Evolutionary conservation across 805 yeast genomes (phyloP).

Genomic region (Spathaspora gorwiae): DNA sequence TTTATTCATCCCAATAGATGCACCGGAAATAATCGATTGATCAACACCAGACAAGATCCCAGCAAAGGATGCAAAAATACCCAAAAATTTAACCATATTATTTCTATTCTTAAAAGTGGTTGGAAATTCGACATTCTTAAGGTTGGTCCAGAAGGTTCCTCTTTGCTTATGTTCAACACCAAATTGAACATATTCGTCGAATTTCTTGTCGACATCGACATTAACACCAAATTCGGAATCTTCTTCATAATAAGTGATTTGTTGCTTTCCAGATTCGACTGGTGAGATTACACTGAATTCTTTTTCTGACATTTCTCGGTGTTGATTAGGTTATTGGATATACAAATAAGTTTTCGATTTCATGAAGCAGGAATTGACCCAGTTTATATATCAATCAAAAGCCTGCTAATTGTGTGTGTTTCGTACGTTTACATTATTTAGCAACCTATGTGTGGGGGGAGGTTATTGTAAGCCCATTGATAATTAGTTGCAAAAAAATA

Average conservation of each 20-base stretch:
- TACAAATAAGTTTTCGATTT: no score
- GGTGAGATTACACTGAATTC: not conserved
- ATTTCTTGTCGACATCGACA: constrained; percentile 31
- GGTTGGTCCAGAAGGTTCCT: constrained; percentile 33
- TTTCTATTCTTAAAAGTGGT: constrained; percentile 42
- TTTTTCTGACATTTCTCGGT: not conserved
- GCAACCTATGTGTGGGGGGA: no score
- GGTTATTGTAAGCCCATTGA: not conserved
- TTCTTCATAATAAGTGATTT: not conserved
- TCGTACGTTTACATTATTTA: no score
- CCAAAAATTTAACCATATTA: constrained; percentile 46
- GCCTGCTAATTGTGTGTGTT: no score
- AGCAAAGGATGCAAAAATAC: constrained; percentile 56
- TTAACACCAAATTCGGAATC: constrained; percentile 9
- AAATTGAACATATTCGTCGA: constrained; percentile 27
- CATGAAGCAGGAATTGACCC: no score
- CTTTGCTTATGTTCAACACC: constrained; percentile 25
- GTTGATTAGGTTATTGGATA: not conserved
- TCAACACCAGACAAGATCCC: constrained; percentile 65
- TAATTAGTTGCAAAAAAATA: no score
- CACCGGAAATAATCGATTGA: constrained; percentile 65
- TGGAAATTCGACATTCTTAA: constrained; percentile 32
- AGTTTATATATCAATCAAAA: no score
- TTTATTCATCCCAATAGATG: constrained; percentile 46
- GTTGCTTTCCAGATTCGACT: not conserved